phyloP scores from a whole-genome alignment of 371 early-diverging fungal species.

The Actinomortierella wolfii region DNA sequence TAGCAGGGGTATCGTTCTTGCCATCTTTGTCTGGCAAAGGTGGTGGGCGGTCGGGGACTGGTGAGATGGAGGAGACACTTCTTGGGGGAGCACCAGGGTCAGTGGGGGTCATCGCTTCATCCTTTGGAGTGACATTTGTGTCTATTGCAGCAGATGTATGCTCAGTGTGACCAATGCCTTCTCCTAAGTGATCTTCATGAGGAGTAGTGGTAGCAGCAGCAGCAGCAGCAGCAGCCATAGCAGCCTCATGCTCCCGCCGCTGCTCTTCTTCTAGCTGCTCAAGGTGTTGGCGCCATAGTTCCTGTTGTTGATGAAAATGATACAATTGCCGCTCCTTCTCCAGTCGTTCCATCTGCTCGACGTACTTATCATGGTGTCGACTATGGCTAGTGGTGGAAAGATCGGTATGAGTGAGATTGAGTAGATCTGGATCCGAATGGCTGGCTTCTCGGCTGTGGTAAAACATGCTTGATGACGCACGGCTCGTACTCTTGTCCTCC shows the following conservation, averaged over 20 bases:
- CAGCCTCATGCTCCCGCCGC: conserved; percentile 3
- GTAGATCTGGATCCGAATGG: conserved; percentile 34
- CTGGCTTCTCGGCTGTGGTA: conserved; percentile 40
- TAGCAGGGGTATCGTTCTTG: not conserved
- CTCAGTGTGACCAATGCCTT: not conserved
- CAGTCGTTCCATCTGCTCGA: conserved; percentile 9
- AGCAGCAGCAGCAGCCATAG: not conserved
- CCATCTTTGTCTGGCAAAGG: conserved; percentile 1
- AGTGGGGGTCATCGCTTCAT: conserved; percentile 6
- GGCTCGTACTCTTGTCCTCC: no score
- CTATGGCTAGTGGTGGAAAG: conserved; percentile 7
- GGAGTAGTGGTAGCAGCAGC: not conserved
- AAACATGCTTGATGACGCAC: conserved; percentile 8
- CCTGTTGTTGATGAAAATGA: no score
- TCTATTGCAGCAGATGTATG: not conserved
- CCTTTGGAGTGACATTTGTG: conserved; percentile 2
- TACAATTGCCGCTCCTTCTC: conserved; percentile 9
- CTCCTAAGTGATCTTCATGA: not conserved
- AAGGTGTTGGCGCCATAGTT: conserved; percentile 3
- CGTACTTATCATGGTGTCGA: conserved; percentile 10
- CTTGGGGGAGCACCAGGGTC: conserved; percentile 8
- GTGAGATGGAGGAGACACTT: conserved; percentile 3
- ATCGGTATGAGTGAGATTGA: no score
- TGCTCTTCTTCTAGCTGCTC: conserved; percentile 5
- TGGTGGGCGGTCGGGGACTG: conserved; percentile 4